Base-by-base conservation (phyloP, 495 filamentous ascomycete species). In the Tetracladium setigerum region DNA sequence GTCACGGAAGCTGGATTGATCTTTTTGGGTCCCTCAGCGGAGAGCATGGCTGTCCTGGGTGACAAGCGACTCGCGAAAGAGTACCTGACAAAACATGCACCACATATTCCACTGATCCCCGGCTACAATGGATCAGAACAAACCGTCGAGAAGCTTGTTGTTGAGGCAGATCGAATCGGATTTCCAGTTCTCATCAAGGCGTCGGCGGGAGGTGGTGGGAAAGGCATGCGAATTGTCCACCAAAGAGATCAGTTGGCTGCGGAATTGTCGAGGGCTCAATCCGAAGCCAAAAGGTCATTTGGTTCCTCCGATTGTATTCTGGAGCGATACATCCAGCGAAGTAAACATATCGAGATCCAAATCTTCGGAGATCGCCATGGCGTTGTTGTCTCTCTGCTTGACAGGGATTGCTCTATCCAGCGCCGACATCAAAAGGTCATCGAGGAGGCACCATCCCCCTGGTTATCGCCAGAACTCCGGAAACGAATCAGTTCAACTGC, bases 171-270 rank as follows among this genome's bases (percentile, higher is more conserved):
- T 1, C 37, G 60, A 30, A 56, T 70, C 18, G 69, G 71, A 2
- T 72, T 73, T 39, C 77, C 77, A 0, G 65, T 81, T 30, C 77
- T 81, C 70, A 63, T 80, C 22, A 73, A 76, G 36, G 69, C 69
- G 2, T 67, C 69, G 8, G 70, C 70, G 55, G 72, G 72, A 1
- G 72, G 71, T 7, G 72, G 72, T 14, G 72, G 72, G 1, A 54
- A 67, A 2, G 72, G 71, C 0, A 73, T 76, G 51, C 63, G 72
- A 18, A 55, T 71, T 30, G 66, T 72, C 3, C 58, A 53, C 0
- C 45, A 62, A 16, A 59, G 63, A 10, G 30, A 44, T 0, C 63
- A 69, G 5, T 49, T 73, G 5, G 61, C 65, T 31, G 62, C 57
- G 44, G 62, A 63, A 33, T 57, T 70, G 31, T 61, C 65, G 42